Conservation (phyloP, 176 grass and related monocot genomes). For the Zea mays region DNA sequence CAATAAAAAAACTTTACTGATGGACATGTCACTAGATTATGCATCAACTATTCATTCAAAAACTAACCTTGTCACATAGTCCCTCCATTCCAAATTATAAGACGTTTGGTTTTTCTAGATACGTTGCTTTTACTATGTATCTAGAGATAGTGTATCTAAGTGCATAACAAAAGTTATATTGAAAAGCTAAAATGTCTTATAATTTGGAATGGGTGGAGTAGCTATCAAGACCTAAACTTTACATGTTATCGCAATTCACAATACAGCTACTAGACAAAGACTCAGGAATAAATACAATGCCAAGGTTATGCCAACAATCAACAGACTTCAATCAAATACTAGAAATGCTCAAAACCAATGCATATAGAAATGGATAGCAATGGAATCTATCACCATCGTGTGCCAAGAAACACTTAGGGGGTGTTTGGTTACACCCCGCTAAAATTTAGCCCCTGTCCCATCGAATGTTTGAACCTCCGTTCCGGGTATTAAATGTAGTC, state of each 20-base stretch:
- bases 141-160: too few species aligned
- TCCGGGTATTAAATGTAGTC: too few species aligned
- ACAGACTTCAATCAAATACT: background rate
- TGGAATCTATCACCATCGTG: background rate
- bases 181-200: too few species aligned
- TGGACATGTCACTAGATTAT: background rate
- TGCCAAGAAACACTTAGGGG: background rate
- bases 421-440: too few species aligned
- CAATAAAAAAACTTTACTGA: background rate
- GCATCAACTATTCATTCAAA: background rate
- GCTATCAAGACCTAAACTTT: background rate
- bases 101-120: too few species aligned
- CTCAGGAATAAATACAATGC: background rate
- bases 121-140: too few species aligned
- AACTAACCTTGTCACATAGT: background rate
- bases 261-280: background rate
- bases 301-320: background rate
- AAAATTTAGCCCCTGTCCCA: too few species aligned
- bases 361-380: background rate
- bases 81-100: too few species aligned
- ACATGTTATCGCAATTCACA: background rate
- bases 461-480: too few species aligned
- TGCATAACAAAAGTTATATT: too few species aligned
- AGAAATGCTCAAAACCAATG: slow-evolving; percentile 1
- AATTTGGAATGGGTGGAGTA: background rate